Conservation (phyloP, 176 grass and related monocot species). For the Cymbopogon citratus region DNA sequence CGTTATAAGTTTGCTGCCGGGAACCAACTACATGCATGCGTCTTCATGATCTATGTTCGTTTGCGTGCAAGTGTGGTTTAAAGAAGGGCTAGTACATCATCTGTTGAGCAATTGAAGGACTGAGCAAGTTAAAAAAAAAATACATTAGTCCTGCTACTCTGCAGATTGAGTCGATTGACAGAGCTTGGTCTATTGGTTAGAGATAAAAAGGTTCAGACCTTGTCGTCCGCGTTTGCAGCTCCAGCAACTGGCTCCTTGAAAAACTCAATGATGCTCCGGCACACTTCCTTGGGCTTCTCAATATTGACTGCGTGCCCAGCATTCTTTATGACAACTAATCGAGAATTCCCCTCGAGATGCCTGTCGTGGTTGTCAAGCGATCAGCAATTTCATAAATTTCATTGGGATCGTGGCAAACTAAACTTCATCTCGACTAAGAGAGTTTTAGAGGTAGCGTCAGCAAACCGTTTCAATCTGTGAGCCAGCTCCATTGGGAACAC, state of each 20-base stretch:
- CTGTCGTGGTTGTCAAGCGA: conserved; percentile 39
- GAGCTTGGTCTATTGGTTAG: background rate
- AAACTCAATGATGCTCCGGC: conserved; percentile 52
- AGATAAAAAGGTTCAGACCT: background rate
- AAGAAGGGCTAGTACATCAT: background rate
- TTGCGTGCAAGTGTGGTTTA: background rate
- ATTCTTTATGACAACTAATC: conserved; percentile 60
- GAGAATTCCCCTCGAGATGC: conserved; percentile 65
- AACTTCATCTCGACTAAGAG: background rate
- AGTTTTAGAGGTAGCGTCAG: background rate
- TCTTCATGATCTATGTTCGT: background rate
- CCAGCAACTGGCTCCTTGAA: conserved; percentile 27
- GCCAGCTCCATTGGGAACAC: conserved; percentile 93
- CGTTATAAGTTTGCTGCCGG: background rate
- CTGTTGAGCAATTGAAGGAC: background rate
- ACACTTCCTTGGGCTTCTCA: conserved; percentile 71
- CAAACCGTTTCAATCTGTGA: conserved; percentile 75
- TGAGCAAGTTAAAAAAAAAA: background rate
- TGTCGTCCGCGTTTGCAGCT: conserved; percentile 10
- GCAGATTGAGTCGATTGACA: background rate
- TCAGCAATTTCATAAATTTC: background rate
- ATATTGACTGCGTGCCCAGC: conserved; percentile 95
- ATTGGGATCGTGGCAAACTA: background rate
- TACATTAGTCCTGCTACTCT: background rate
- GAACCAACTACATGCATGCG: background rate